Evolutionary conservation across 345 rosid genomes (phyloP).

Genomic region (Raphanus sativus): DNA sequence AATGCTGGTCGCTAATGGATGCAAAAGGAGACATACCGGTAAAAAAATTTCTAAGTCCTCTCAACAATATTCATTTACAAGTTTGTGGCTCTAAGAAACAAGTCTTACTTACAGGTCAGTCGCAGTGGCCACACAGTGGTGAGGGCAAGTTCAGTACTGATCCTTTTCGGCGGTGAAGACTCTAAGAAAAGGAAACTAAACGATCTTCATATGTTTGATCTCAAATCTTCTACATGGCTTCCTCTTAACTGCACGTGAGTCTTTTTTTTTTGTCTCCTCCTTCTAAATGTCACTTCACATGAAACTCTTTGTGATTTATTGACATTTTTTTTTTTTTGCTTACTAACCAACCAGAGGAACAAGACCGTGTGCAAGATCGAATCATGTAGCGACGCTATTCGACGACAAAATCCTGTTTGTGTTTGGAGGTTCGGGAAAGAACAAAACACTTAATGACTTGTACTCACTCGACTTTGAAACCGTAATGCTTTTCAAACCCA

Average conservation of each 20-base stretch:
- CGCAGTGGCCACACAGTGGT: slow-evolving; percentile 92
- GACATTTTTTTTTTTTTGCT: not conserved
- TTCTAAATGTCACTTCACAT: not conserved
- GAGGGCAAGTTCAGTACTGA: slow-evolving; percentile 73
- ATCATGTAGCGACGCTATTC: slow-evolving; percentile 84
- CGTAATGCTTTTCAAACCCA: slow-evolving; percentile 40
- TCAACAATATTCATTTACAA: not conserved
- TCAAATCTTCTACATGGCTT: slow-evolving; percentile 93
- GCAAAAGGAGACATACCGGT: slow-evolving; percentile 97
- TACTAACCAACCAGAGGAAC: slow-evolving; percentile 68
- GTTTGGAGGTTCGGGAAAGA: slow-evolving; percentile 89
- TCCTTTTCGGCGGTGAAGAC: slow-evolving; percentile 95
- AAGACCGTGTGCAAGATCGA: slow-evolving; percentile 79
- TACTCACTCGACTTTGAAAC: slow-evolving; percentile 96
- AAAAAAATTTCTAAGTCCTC: slow-evolving; percentile 27
- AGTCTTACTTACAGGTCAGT: slow-evolving; percentile 58
- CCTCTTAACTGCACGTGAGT: slow-evolving; percentile 96
- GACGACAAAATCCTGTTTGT: slow-evolving; percentile 76
- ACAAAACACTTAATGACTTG: slow-evolving; percentile 78
- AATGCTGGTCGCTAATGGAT: slow-evolving; percentile 92
- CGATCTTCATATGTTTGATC: slow-evolving; percentile 94
- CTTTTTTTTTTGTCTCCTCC: slow-evolving; percentile 29
- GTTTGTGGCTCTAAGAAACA: not conserved
- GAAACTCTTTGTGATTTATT: slow-evolving; percentile 4
- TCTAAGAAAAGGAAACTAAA: slow-evolving; percentile 84